These are phyloP conservation scores for Dendrocalamus sinicus DNA, from an alignment of 176 grass and related monocot species.

Conservation along the genomic window DNA sequence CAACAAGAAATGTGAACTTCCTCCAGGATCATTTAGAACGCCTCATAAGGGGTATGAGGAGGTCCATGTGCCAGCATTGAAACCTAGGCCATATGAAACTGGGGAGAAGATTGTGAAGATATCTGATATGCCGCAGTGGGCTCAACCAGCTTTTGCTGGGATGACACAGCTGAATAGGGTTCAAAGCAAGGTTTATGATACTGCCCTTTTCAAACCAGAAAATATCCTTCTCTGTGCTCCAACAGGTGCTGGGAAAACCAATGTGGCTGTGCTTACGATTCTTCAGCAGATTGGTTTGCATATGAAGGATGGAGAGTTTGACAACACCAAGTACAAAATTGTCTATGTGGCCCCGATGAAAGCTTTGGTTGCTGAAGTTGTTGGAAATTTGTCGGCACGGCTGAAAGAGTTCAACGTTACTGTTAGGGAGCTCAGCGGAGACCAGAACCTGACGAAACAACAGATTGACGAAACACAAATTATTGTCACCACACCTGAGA, in stretches of 20 bases:
- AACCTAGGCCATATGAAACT: slow-evolving; percentile 63
- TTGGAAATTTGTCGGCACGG: slow-evolving; percentile 82
- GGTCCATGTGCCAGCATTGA: slow-evolving; percentile 78
- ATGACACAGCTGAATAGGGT: slow-evolving; percentile 94
- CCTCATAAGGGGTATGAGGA: slow-evolving; percentile 91
- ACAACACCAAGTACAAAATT: slow-evolving; percentile 90
- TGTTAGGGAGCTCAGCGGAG: slow-evolving; percentile 94
- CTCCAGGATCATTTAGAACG: slow-evolving; percentile 68
- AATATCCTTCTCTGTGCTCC: slow-evolving; percentile 92
- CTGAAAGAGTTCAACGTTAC: slow-evolving; percentile 65
- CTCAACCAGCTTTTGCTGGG: slow-evolving; percentile 71
- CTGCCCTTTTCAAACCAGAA: slow-evolving; percentile 76
- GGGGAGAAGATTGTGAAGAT: slow-evolving; percentile 91
- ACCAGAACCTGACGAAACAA: slow-evolving; percentile 80
- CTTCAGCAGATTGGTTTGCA: slow-evolving; percentile 88
- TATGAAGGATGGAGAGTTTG: slow-evolving; percentile 77
- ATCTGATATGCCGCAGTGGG: slow-evolving; percentile 74
- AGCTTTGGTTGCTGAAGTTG: slow-evolving; percentile 94
- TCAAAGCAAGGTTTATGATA: slow-evolving; percentile 92
- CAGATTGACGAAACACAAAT: slow-evolving; percentile 99
- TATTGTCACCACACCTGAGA: slow-evolving; percentile 97
- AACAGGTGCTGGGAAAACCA: slow-evolving; percentile 98
- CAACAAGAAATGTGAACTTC: slow-evolving; percentile 87
- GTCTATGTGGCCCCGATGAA: slow-evolving; percentile 99
- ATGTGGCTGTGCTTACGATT: slow-evolving; percentile 89